Conservation (phyloP, 2,329 filamentous ascomycete species). For the Pestalotiopsis fici region DNA sequence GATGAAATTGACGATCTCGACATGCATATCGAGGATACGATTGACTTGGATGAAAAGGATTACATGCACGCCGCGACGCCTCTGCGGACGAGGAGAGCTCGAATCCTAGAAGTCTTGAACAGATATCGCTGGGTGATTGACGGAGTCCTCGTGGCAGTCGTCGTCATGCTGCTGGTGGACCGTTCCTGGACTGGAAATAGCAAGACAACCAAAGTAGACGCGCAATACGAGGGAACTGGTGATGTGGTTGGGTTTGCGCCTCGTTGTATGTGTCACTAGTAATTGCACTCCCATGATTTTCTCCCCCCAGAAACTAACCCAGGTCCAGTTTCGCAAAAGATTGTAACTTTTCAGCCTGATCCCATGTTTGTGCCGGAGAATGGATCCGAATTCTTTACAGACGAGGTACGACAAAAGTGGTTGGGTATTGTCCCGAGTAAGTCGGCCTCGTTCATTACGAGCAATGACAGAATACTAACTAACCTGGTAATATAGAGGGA, state of each 20-base stretch:
- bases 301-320: not conserved
- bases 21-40: slow-evolving; percentile 26
- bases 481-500: slow-evolving; percentile 26
- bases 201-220: slow-evolving; percentile 6
- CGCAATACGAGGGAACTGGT: slow-evolving; percentile 31
- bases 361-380: slow-evolving; percentile 38
- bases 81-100: slow-evolving; percentile 12
- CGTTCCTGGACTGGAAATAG: slow-evolving; percentile 13
- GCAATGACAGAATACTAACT: not conserved
- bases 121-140: slow-evolving; percentile 32
- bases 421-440: slow-evolving; percentile 38
- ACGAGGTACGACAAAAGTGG: slow-evolving; percentile 34
- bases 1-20: slow-evolving; percentile 19
- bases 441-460: slow-evolving; percentile 3
- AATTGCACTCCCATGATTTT: not conserved
- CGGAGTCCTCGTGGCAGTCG: slow-evolving; percentile 32
- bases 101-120: slow-evolving; percentile 18
- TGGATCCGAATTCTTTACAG: slow-evolving; percentile 38
- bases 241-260: slow-evolving; percentile 43
- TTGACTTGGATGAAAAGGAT: slow-evolving; percentile 28
- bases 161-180: slow-evolving; percentile 36
- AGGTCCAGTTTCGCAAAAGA: slow-evolving; percentile 35
- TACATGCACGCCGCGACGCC: slow-evolving; percentile 19
- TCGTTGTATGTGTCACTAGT: slow-evolving; percentile 25
- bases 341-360: slow-evolving; percentile 38